These are phyloP conservation scores for Leccinum griseonigrum DNA, from an alignment of 1,284 basidiomycete species.

Conservation along the genomic window DNA sequence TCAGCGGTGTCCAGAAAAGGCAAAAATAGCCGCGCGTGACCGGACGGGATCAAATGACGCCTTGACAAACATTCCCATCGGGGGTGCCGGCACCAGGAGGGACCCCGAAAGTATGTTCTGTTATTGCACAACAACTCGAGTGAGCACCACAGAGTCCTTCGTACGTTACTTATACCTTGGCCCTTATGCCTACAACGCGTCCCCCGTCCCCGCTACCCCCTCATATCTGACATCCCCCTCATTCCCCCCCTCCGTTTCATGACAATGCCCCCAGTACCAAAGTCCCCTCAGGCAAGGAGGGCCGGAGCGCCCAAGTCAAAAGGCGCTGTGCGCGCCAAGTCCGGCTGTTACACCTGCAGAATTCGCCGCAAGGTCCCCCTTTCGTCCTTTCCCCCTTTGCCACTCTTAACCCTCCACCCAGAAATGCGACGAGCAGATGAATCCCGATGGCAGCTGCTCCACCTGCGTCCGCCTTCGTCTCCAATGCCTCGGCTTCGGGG, in stretches of 20 bases:
- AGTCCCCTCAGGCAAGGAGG: slow-evolving; percentile 40
- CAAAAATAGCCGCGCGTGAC: slow-evolving; percentile 12
- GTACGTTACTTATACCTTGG: slow-evolving; percentile 34
- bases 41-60: slow-evolving; percentile 20
- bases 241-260: neutral
- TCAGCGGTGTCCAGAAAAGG: slow-evolving; percentile 14
- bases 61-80: slow-evolving; percentile 18
- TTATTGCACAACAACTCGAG: slow-evolving; percentile 9
- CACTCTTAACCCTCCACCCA: slow-evolving; percentile 29
- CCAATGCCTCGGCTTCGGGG: slow-evolving; percentile 83
- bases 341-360: slow-evolving; percentile 82
- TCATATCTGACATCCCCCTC: slow-evolving; percentile 9
- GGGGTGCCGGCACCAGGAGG: slow-evolving; percentile 18
- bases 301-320: slow-evolving; percentile 66
- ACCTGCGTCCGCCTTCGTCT: slow-evolving; percentile 76
- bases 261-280: slow-evolving; percentile 36
- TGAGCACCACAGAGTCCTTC: slow-evolving; percentile 4
- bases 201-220: slow-evolving; percentile 14
- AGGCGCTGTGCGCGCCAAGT: slow-evolving; percentile 77
- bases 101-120: slow-evolving; percentile 24
- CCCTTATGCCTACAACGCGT: slow-evolving; percentile 27
- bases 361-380: slow-evolving; percentile 70
- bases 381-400: slow-evolving; percentile 12
- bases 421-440: slow-evolving; percentile 81
- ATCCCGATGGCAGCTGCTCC: slow-evolving; percentile 59